Evolutionary conservation across 495 filamentous ascomycete species (phyloP).

Genomic region (Hyaloscypha variabilis): DNA sequence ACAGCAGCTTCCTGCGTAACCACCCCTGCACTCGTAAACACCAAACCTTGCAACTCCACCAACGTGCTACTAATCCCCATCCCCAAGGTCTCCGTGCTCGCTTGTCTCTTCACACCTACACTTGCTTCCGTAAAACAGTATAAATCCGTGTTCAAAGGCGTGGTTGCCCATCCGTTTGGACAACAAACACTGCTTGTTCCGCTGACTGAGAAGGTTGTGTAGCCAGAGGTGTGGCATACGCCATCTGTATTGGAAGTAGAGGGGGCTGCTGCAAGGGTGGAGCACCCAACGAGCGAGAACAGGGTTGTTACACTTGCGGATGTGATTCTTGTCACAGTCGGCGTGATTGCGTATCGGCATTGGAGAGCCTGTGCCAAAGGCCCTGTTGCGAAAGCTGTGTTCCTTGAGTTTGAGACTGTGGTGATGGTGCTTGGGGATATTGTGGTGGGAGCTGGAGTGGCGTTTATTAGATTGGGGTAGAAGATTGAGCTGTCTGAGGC

Average conservation of each 20-base stretch:
- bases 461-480: neutral
- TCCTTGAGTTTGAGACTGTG: neutral
- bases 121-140: conserved; percentile 11
- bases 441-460: neutral
- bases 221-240: conserved; percentile 13
- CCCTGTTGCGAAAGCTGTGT: conserved; percentile 19
- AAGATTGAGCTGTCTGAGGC: conserved; percentile 13
- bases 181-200: conserved; percentile 20
- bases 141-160: conserved; percentile 7
- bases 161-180: conserved; percentile 16
- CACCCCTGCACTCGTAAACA: conserved; percentile 5
- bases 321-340: no score
- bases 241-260: neutral
- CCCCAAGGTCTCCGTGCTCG: neutral
- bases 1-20: conserved; percentile 3
- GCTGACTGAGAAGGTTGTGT: conserved; percentile 14
- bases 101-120: neutral
- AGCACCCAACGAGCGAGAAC: no score
- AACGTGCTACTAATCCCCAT: neutral
- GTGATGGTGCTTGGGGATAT: neutral
- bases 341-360: neutral
- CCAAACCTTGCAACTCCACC: neutral
- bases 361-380: conserved; percentile 14
- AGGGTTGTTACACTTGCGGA: no score
- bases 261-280: neutral